phyloP scores from a whole-genome alignment of 2,329 filamentous ascomycete species.

The Fusarium illudens region DNA sequence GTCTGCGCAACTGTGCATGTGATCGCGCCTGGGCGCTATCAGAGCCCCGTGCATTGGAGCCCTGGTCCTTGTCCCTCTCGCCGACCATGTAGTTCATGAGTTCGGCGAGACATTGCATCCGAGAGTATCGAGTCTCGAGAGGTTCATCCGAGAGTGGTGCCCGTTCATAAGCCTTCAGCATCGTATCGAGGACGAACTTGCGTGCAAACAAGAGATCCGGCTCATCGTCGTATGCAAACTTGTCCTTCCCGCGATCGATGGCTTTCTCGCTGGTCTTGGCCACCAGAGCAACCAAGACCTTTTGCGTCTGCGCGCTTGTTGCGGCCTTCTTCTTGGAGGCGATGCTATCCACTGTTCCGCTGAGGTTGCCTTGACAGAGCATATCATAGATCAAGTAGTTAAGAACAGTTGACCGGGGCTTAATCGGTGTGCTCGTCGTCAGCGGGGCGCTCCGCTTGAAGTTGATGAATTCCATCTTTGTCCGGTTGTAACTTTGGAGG shows the following conservation, averaged over 20 bases:
- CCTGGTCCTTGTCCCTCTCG: constrained; percentile 73
- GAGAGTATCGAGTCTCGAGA: constrained; percentile 85
- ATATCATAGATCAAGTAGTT: constrained; percentile 92
- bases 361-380: constrained; percentile 67
- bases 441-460: constrained; percentile 92
- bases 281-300: constrained; percentile 85
- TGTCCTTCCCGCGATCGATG: constrained; percentile 63
- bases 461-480: constrained; percentile 99
- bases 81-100: constrained; percentile 93
- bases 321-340: constrained; percentile 83
- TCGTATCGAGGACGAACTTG: constrained; percentile 93
- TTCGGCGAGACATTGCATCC: constrained; percentile 86
- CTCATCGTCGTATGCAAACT: constrained; percentile 77
- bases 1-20: constrained; percentile 84
- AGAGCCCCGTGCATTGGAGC: constrained; percentile 51
- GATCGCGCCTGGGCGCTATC: constrained; percentile 61
- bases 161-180: constrained; percentile 90
- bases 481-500: constrained; percentile 88
- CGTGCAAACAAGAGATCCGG: constrained; percentile 89
- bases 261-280: constrained; percentile 84
- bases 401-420: constrained; percentile 89
- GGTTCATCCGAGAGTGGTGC: constrained; percentile 80
- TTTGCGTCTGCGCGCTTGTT: constrained; percentile 86
- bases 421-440: constrained; percentile 86
- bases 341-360: constrained; percentile 77